Conservation (phyloP, 352 stramenopile species). For the Bremia lactucae region DNA sequence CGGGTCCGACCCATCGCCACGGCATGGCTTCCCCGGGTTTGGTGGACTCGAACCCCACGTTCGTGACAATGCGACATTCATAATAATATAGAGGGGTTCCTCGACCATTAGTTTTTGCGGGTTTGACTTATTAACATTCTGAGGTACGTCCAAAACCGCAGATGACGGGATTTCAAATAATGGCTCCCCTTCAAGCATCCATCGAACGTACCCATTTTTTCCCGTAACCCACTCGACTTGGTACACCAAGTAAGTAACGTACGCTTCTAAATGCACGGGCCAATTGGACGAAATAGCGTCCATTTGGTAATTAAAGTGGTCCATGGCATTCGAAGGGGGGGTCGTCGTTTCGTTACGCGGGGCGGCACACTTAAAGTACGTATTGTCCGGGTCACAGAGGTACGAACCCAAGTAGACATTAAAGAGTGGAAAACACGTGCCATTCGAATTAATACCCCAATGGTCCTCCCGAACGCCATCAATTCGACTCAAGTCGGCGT, state of each 20-base stretch:
- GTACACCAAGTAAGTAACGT: constrained; percentile 26
- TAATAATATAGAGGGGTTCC: constrained; percentile 88
- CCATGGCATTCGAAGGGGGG: constrained; percentile 36
- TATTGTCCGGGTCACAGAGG: constrained; percentile 52
- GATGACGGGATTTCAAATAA: constrained; percentile 50
- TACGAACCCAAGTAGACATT: constrained; percentile 57
- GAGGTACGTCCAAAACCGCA: constrained; percentile 34
- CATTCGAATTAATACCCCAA: constrained; percentile 63
- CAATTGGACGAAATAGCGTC: constrained; percentile 69
- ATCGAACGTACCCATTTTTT: constrained; percentile 47
- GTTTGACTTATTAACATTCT: constrained; percentile 35
- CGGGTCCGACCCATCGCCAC: constrained; percentile 34
- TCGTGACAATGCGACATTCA: constrained; percentile 91
- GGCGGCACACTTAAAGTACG: constrained; percentile 16
- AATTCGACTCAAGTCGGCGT: constrained; percentile 32
- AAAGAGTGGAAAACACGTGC: constrained; percentile 45
- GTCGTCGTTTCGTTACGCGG: constrained; percentile 21
- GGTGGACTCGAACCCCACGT: constrained; percentile 70
- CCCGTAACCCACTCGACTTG: constrained; percentile 70
- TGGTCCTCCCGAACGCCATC: constrained; percentile 19
- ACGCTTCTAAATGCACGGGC: constrained; percentile 41
- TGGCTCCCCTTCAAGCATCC: constrained; percentile 40
- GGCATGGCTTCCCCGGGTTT: constrained; percentile 37
- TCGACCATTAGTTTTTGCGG: constrained; percentile 58
- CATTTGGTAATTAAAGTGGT: constrained; percentile 67